Conservation (phyloP, 805 yeast species). For the Vanderwaltozyma yarrowii region DNA sequence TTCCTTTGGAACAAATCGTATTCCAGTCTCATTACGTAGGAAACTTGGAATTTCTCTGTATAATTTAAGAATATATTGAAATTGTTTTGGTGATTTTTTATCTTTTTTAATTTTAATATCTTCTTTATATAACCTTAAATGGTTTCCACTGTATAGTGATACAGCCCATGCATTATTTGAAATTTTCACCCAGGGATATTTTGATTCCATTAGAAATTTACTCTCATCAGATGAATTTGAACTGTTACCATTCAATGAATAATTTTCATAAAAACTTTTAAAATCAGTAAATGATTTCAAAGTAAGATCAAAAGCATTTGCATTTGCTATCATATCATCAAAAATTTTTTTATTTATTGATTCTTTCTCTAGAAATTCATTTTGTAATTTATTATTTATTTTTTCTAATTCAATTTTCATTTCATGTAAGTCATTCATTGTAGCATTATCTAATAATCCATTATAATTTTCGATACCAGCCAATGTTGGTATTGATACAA, state of each 20-base stretch:
- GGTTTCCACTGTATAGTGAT: conserved; percentile 13
- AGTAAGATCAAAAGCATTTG: conserved; percentile 23
- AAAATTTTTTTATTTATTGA: conserved; percentile 5
- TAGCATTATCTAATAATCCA: conserved; percentile 22
- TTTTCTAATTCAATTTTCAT: conserved; percentile 13
- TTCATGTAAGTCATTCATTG: conserved; percentile 27
- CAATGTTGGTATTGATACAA: conserved; percentile 46
- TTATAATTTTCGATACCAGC: conserved; percentile 25
- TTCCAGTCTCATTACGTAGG: conserved; percentile 8
- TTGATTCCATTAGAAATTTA: conserved; percentile 16
- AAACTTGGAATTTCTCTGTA: conserved; percentile 14
- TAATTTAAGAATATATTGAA: conserved; percentile 9
- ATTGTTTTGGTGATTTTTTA: not conserved
- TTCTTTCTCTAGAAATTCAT: conserved; percentile 5
- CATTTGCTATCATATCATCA: conserved; percentile 8
- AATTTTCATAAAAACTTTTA: conserved; percentile 20
- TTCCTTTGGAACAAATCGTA: conserved; percentile 8
- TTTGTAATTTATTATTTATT: conserved; percentile 5
- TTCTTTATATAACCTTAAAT: conserved; percentile 21
- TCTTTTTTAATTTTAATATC: conserved; percentile 6
- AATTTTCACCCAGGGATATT: conserved; percentile 30
- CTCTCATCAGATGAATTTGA: conserved; percentile 4
- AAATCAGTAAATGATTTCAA: conserved; percentile 34
- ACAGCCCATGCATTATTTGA: conserved; percentile 27
- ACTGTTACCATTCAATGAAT: not conserved